A percentile compares a stretch with the other conserved stretches of the same genome.
These are phyloP conservation scores for Groenewaldozyma salmanticensis DNA, from an alignment of 805 yeast species.

Conservation along the genomic window DNA sequence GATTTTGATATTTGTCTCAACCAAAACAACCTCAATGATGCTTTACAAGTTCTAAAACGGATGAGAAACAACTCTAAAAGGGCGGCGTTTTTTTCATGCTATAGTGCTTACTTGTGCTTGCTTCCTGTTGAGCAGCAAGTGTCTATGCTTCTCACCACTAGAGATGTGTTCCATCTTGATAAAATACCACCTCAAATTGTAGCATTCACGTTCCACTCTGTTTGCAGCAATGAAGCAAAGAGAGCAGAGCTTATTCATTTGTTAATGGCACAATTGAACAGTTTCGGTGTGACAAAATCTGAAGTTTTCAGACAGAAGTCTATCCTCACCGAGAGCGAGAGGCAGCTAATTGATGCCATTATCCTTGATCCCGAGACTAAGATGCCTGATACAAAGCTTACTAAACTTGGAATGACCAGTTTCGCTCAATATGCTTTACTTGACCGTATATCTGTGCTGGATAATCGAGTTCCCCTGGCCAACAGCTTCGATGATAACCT, in stretches of 20 bases:
- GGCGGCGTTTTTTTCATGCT: not conserved
- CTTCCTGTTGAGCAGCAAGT: not conserved
- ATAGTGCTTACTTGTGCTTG: not conserved
- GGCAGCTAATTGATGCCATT: slow-evolving; percentile 3
- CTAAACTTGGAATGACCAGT: not conserved
- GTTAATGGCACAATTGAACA: slow-evolving; percentile 2
- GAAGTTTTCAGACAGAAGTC: slow-evolving; percentile 4
- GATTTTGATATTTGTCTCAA: not conserved
- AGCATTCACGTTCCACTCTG: slow-evolving; percentile 10
- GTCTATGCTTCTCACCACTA: not conserved
- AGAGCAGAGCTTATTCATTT: slow-evolving; percentile 1
- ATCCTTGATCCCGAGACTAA: not conserved
- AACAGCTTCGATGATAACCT: no score
- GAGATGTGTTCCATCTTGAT: not conserved
- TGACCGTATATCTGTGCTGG: not conserved
- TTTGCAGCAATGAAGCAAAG: slow-evolving; percentile 1
- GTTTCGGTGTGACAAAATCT: not conserved
- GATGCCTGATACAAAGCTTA: not conserved
- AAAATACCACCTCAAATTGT: slow-evolving; percentile 4
- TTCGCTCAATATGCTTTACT: not conserved
- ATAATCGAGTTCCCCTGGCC: not conserved
- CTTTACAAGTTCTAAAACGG: not conserved
- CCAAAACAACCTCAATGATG: not conserved
- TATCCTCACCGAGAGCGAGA: slow-evolving; percentile 4
- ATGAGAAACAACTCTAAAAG: not conserved